Evolutionary conservation across 2,329 filamentous ascomycete genomes (phyloP).

Genomic region (Sordariomycetes sp.): DNA sequence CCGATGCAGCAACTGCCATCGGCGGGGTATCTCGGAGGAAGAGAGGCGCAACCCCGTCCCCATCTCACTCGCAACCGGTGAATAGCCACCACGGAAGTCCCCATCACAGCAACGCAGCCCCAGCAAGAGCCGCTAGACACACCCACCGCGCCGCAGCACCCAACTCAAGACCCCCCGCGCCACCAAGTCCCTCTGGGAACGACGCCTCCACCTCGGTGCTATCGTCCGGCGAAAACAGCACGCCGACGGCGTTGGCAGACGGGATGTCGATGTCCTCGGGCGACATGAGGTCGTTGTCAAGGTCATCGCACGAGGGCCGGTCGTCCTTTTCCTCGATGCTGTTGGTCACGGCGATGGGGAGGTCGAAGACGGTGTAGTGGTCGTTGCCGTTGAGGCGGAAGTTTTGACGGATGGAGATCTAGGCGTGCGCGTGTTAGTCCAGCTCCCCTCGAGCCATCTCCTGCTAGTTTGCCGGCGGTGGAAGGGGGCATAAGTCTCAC

Average conservation of each 20-base stretch:
- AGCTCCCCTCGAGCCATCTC: neutral
- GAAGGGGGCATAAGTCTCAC: slow-evolving; percentile 17
- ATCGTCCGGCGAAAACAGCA: slow-evolving; percentile 38
- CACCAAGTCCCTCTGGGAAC: slow-evolving; percentile 16
- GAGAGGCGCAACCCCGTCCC: neutral
- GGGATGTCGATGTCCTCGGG: slow-evolving; percentile 28
- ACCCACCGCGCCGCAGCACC: slow-evolving; percentile 3
- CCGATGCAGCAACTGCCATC: neutral
- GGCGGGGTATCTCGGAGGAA: slow-evolving; percentile 3
- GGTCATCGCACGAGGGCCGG: slow-evolving; percentile 32
- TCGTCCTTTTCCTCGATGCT: slow-evolving; percentile 31
- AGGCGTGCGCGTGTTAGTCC: neutral
- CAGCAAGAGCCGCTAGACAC: neutral
- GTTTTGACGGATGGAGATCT: slow-evolving; percentile 59
- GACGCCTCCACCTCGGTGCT: slow-evolving; percentile 25
- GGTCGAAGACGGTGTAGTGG: slow-evolving; percentile 57
- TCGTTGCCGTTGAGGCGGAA: slow-evolving; percentile 52
- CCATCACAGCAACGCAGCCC: neutral
- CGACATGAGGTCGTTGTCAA: slow-evolving; percentile 37
- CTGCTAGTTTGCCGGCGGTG: neutral
- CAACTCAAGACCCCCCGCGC: slow-evolving; percentile 16
- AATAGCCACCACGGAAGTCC: neutral
- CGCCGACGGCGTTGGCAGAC: slow-evolving; percentile 26
- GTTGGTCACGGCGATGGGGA: slow-evolving; percentile 58
- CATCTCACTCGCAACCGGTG: neutral